Evolutionary conservation across 2,329 filamentous ascomycete genomes (phyloP).

Genomic region (Scortechinia acanthostroma): DNA sequence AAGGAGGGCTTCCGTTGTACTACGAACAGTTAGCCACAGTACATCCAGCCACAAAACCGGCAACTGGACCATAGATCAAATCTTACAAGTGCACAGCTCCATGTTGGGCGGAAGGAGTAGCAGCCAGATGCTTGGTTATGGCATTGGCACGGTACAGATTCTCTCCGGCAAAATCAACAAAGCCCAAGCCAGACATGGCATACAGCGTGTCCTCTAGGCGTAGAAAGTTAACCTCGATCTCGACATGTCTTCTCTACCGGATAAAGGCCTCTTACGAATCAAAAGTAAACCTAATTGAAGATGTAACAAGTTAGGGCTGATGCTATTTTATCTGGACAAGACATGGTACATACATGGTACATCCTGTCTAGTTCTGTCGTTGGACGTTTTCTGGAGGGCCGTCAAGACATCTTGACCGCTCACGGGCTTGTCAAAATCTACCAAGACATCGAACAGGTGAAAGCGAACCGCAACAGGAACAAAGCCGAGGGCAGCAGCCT

Average conservation of each 20-base stretch:
- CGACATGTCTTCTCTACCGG: not conserved
- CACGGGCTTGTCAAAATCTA: no score
- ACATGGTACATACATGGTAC: no score
- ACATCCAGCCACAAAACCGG: no score
- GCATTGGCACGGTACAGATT: slow-evolving; percentile 18
- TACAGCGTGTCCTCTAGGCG: slow-evolving; percentile 23
- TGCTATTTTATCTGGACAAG: no score
- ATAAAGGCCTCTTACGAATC: no score
- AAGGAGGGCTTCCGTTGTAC: slow-evolving; percentile 21
- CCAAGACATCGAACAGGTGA: slow-evolving; percentile 21
- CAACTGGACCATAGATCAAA: not conserved
- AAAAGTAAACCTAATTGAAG: no score
- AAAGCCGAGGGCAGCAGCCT: slow-evolving; percentile 24
- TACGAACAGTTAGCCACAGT: not conserved
- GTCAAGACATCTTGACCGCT: no score
- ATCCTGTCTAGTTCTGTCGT: no score
- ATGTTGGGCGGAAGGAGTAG: slow-evolving; percentile 21
- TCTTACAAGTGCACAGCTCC: slow-evolving; percentile 21
- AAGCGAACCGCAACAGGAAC: slow-evolving; percentile 24
- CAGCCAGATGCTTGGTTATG: slow-evolving; percentile 20
- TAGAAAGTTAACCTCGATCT: slow-evolving; percentile 2
- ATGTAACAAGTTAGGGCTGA: no score
- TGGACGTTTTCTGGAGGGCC: no score
- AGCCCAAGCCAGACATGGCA: slow-evolving; percentile 21
- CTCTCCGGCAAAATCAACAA: slow-evolving; percentile 20